Evolutionary conservation across 768 basidiomycete genomes (phyloP), one percentile per base, ranked within the genome.

Genomic region (Auriscalpium orientale): DNA sequence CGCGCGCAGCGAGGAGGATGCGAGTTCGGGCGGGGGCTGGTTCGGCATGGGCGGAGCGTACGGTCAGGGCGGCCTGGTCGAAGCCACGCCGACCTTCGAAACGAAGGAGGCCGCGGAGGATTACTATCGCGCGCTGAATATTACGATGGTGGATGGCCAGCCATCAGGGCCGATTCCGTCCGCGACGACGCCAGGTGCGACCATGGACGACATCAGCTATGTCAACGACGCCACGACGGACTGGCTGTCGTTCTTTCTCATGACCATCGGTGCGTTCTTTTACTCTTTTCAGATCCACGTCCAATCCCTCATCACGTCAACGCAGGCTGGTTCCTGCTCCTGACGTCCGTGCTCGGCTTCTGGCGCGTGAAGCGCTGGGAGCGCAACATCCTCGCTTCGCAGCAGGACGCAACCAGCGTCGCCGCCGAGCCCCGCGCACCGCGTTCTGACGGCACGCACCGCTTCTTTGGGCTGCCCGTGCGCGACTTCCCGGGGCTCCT

Each of bases 221-320:
- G 46, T 60, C 18, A 59, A 56, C 28, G 81, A 87, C 68, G 79
- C 84, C 21, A 90, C 93, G 0, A 87, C 88, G 21, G 94, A 98
- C 67, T 98, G 92, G 92, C 73, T 98, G 51, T 91, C 91, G 15
- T 98, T 98, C 74, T 82, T 95, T 72, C 72, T 98, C 62, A 97
- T 98, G 91, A 91, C 87, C 37, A 74, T 92, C 49, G 85, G 85
- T 84, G 59, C 44, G 82, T 72, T 33, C 28, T 35, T 49, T 48
- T 16, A 2, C 8, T 9, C 35, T 9, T 46, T 37, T 46, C 13
- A 10, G 28, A 10, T 11, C 7, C n/a, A 13, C 46, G 10, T 10
- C 38, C 4, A 22, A 20, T 46, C 15, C 21, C 43, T 62, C 13
- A 51, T 28, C 43, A 18, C n/a, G 1, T 8, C 36, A 28, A 20